phyloP scores from a whole-genome alignment of 2,329 filamentous ascomycete species.

The Thelonectria olida region DNA sequence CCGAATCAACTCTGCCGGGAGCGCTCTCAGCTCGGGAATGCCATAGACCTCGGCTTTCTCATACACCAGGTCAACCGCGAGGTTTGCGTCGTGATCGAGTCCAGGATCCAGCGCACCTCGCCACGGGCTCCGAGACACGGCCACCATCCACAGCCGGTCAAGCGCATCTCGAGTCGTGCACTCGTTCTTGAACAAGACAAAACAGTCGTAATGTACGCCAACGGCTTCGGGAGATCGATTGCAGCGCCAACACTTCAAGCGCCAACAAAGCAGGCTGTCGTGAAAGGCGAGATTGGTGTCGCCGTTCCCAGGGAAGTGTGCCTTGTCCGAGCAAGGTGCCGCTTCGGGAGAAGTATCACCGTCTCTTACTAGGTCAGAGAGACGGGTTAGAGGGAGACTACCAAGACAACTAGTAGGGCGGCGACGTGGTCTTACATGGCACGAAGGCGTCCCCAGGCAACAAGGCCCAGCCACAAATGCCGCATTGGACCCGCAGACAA shows the following conservation, averaged over 20 bases:
- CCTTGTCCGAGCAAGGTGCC: not conserved
- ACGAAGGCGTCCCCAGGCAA: not conserved
- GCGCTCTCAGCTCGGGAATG: not conserved
- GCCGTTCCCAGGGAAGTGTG: not conserved
- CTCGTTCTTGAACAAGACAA: not conserved
- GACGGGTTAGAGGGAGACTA: not conserved
- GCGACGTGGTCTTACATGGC: not conserved
- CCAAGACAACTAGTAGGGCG: too few relatives aligned
- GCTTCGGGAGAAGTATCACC: not conserved
- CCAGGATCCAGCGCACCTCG: not conserved
- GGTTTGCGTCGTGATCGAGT: not conserved
- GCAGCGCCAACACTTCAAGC: not conserved
- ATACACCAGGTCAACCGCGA: not conserved
- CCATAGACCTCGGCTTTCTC: not conserved
- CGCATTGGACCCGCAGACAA: slow-evolving; percentile 1
- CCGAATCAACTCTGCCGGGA: not conserved
- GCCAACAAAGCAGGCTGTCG: not conserved
- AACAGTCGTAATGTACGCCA: not conserved
- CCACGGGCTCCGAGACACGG: not conserved
- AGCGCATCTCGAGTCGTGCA: not conserved
- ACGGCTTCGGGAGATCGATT: not conserved
- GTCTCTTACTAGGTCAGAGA: not conserved
- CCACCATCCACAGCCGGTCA: not conserved
- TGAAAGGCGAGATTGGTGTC: not conserved
- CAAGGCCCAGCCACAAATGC: not conserved